These are phyloP conservation scores for Marchantia paleacea DNA, from an alignment of 225 moss, liverwort and hornwort genomes.

Conservation along the genomic window DNA sequence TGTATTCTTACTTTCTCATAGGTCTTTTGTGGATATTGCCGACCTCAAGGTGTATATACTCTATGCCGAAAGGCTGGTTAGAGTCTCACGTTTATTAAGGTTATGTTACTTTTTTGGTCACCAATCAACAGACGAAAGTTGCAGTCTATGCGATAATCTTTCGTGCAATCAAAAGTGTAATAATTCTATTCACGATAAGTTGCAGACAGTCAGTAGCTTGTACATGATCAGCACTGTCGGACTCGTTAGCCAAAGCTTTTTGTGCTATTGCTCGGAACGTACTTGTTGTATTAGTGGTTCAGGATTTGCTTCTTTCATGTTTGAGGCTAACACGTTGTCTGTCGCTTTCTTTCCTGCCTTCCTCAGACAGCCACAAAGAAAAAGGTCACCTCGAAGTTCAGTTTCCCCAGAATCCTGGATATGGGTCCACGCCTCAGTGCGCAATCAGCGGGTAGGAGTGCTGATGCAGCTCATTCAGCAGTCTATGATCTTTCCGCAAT, in stretches of 20 bases:
- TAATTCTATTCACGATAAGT: no score
- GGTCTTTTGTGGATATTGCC: no score
- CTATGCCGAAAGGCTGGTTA: no score
- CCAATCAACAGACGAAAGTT: no score
- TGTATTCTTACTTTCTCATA: no score
- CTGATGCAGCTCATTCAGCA: slow-evolving; percentile 35
- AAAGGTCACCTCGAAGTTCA: slow-evolving; percentile 97
- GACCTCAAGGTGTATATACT: no score
- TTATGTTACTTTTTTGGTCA: no score
- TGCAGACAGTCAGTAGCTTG: no score
- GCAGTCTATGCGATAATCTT: no score
- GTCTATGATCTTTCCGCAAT: slow-evolving; percentile 93
- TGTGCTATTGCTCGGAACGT: neutral
- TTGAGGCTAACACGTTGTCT: neutral
- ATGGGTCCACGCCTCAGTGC: slow-evolving; percentile 69
- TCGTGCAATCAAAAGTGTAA: no score
- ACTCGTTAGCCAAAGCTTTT: neutral
- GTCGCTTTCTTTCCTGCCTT: slow-evolving; percentile 5
- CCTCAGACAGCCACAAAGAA: slow-evolving; percentile 93
- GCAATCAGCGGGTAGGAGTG: slow-evolving; percentile 28
- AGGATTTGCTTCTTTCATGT: neutral
- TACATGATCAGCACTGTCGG: neutral
- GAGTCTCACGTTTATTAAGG: no score
- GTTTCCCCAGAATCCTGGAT: slow-evolving; percentile 87
- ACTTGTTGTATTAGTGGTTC: neutral